Percentiles rank a stretch among this genome's conserved stretches.
These are phyloP conservation scores for Xylaria sp. DNA, from an alignment of 2,329 filamentous ascomycete species.

Conservation along the genomic window DNA sequence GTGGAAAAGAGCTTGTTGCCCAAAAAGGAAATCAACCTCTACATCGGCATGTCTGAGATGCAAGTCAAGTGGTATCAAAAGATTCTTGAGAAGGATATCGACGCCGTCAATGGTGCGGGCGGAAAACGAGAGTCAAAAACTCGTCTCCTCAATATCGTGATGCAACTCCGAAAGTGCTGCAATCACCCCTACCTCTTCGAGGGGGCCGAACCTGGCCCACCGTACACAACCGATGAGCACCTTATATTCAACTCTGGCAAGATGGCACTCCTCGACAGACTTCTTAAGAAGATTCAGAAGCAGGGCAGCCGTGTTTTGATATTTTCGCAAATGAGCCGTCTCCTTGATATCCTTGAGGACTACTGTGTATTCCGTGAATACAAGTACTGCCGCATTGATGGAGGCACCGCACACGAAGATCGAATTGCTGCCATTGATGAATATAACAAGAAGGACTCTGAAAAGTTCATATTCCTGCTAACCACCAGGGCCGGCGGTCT, in stretches of 20 bases:
- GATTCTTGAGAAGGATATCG: constrained; percentile 97
- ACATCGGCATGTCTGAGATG: constrained; percentile 98
- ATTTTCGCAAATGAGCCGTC: constrained; percentile 98
- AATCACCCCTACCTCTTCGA: constrained; percentile 98
- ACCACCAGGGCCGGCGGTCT: constrained; percentile 93
- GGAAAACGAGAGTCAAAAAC: constrained; percentile 98
- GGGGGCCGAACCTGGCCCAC: constrained; percentile 91
- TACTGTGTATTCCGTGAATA: constrained; percentile 95
- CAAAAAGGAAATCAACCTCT: constrained; percentile 96
- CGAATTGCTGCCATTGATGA: constrained; percentile 97
- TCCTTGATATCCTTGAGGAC: constrained; percentile 94
- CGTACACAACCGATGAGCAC: constrained; percentile 97
- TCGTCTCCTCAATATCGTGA: constrained; percentile 93
- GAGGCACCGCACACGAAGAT: constrained; percentile 93
- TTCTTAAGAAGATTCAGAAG: constrained; percentile 73
- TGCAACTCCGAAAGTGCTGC: constrained; percentile 98
- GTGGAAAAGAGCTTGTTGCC: constrained; percentile 96
- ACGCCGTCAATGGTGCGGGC: constrained; percentile 92
- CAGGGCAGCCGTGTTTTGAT: constrained; percentile 95
- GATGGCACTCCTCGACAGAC: constrained; percentile 93
- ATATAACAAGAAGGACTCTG: constrained; percentile 92
- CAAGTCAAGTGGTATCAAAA: constrained; percentile 99
- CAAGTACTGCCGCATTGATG: constrained; percentile 96
- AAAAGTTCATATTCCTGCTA: constrained; percentile 93
- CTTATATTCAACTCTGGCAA: constrained; percentile 90